A percentile compares a stretch with the other conserved stretches of the same genome.
Evolutionary conservation across 106 monocot genomes (phyloP).

Genomic region (Posidonia australis): DNA sequence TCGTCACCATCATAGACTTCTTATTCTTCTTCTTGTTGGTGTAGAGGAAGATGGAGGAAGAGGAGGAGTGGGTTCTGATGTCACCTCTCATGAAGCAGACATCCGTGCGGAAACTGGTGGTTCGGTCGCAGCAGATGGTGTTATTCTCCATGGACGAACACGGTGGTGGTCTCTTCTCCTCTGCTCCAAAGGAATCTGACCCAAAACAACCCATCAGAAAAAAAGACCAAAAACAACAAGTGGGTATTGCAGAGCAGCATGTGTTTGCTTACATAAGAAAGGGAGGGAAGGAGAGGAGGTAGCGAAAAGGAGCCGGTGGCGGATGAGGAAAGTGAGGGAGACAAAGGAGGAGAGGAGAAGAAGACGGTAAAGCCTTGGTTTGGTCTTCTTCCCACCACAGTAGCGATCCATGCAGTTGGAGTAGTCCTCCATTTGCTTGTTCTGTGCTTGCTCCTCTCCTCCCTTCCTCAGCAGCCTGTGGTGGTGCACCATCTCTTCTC

Average conservation of each 20-base stretch:
- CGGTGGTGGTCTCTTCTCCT: background rate
- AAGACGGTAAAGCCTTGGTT: background rate
- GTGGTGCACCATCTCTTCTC: background rate
- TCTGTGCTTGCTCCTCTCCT: background rate
- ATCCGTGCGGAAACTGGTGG: background rate
- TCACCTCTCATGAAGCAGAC: slow-evolving; percentile 5
- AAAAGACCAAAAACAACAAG: background rate
- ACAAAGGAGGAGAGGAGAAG: slow-evolving; percentile 1
- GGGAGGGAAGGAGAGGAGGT: background rate
- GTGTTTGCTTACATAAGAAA: background rate
- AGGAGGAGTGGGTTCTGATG: slow-evolving; percentile 3
- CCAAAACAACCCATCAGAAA: background rate
- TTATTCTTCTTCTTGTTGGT: background rate
- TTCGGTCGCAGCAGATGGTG: slow-evolving; percentile 6
- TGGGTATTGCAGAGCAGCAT: background rate
- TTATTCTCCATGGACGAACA: background rate
- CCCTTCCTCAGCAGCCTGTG: background rate
- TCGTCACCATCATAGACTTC: no score
- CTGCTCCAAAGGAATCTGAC: background rate
- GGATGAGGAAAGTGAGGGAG: background rate
- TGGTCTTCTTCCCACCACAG: background rate
- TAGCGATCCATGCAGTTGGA: background rate
- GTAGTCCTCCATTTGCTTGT: background rate
- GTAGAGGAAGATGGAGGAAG: slow-evolving; percentile 21
- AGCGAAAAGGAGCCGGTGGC: background rate